phyloP scores from a whole-genome alignment of 1,284 basidiomycete species.

The Boletus mariae region DNA sequence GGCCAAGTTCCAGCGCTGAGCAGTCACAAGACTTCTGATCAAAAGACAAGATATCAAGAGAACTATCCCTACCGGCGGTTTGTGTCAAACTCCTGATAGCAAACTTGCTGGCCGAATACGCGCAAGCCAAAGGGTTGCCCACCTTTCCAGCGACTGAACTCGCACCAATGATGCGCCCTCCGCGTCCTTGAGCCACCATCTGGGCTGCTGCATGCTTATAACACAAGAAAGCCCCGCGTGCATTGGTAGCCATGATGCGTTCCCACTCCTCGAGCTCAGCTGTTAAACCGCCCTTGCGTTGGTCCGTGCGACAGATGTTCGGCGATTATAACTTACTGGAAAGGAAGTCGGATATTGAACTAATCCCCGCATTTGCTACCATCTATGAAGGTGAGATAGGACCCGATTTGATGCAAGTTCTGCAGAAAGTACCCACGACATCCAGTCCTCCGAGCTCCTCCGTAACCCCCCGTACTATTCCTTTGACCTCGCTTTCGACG shows the following conservation, averaged over 20 bases:
- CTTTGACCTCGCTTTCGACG: conserved; percentile 12
- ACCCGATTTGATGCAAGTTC: neutral
- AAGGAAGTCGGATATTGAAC: neutral
- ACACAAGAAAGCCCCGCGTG: neutral
- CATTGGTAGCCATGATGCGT: conserved; percentile 18
- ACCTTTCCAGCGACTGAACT: conserved; percentile 25
- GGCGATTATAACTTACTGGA: conserved; percentile 1
- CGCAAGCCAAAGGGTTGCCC: conserved; percentile 1
- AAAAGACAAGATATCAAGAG: neutral
- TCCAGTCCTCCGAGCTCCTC: conserved; percentile 16
- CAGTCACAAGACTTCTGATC: neutral
- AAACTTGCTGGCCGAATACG: conserved; percentile 31
- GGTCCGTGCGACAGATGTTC: neutral
- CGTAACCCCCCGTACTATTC: conserved; percentile 1
- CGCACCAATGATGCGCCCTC: conserved; percentile 38
- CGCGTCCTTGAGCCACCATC: conserved; percentile 36
- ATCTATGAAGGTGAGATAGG: conserved; percentile 2
- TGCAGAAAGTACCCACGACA: conserved; percentile 4
- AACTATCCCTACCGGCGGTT: conserved; percentile 9
- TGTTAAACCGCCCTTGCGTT: conserved; percentile 4
- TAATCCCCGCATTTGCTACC: conserved; percentile 17
- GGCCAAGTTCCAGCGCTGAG: conserved; percentile 32
- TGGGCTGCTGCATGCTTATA: conserved; percentile 28
- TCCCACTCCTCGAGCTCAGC: conserved; percentile 26
- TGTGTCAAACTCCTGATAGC: conserved; percentile 32